Evolutionary conservation across 129 eudicot species (phyloP), one percentile per base, ranked within the genome.

Genomic region (Ambrosia artemisiifolia): DNA sequence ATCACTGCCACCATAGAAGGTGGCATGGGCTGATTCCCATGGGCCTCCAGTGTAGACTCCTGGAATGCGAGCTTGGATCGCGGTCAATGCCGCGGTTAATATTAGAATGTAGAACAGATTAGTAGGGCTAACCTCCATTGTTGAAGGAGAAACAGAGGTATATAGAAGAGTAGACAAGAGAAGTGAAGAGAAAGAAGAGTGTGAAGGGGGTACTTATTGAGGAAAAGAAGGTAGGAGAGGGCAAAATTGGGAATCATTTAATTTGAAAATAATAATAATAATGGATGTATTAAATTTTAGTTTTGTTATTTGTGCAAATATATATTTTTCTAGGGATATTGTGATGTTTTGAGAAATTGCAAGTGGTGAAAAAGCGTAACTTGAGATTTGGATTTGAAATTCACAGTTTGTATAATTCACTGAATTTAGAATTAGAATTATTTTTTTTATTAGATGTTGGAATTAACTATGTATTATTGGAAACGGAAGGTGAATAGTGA

Each of bases 1-100:
- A 8, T 84, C 88, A 60, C 80, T 50, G 55, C 85, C 85, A 5
- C 85, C 88, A 47, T 84, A 84, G 43, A 84, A 84, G 59, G 88
- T 84, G 51, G 88, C 88, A 60, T 84, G 88, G 1, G 85, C 85
- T 35, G 77, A 20, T 51, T 73, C 35, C 88, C 88, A 84, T 20
- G 63, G 65, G 57, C 88, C 85, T 1, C 79, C 80, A 7, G 69
- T 60, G 78, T 80, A 69, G 34, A 73, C 77, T 30, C 85, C 88
- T 8, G 88, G 75, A 11, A 77, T 70, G 62, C 81, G 81, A 12
- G 76, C 81, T 8, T 61, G 16, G 28, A 70, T 65, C 14, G 65
- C 76, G 4, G 71, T 69, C 7, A 49, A 9, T 3, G 30, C 24
- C 16, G 69, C 19, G 10, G 76, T 51, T 63, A 77, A 49, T 1